Base-by-base conservation (phyloP, 371 early-diverging fungal species). In the Gilbertella persicaria region DNA sequence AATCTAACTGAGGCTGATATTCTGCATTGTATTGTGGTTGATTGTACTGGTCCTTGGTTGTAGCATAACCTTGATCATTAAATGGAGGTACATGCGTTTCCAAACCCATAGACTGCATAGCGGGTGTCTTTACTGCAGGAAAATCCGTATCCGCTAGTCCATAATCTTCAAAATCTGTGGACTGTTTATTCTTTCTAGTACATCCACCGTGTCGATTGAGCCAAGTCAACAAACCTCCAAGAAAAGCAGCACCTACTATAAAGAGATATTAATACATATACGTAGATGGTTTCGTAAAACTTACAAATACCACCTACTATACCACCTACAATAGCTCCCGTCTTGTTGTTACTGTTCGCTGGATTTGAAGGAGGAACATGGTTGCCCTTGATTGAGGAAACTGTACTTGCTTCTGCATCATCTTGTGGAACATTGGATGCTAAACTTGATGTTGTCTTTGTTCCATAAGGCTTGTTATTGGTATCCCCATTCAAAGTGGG, bases 301-400 rank as follows among this genome's bases (percentile, higher is more conserved):
- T 64, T 73, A 69, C 73, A 67, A 52, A 77, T 58, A 41, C 69
- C 67, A 51, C 73, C 73, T 23, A 76, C 64, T 4, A 70, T 62
- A 28, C 66, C 69, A 50, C 73, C 78, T 19, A 56, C 66, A 52
- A 75, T 61, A 6, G 62, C 41, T 36, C 64, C 68, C n/a, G 66
- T 64, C 13, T 60, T 65, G 33, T 40, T 60, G 21, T 60, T 42
- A 28, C 44, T 42, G 25, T 29, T 47, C 17, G 29, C 47, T 16
- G 45, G 28, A 10, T 56, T 52, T n/a, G n/a, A n/a, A n/a, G n/a
- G n/a, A n/a, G n/a, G n/a, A n/a, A n/a, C n/a, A n/a, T n/a, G n/a
- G n/a, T n/a, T n/a, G n/a, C n/a, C n/a, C n/a, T n/a, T n/a, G n/a
- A n/a, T n/a, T n/a, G n/a, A n/a, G n/a, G n/a, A n/a, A n/a, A n/a